Base-by-base conservation (phyloP, 306 rosid species). In the Cicer arietinum region DNA sequence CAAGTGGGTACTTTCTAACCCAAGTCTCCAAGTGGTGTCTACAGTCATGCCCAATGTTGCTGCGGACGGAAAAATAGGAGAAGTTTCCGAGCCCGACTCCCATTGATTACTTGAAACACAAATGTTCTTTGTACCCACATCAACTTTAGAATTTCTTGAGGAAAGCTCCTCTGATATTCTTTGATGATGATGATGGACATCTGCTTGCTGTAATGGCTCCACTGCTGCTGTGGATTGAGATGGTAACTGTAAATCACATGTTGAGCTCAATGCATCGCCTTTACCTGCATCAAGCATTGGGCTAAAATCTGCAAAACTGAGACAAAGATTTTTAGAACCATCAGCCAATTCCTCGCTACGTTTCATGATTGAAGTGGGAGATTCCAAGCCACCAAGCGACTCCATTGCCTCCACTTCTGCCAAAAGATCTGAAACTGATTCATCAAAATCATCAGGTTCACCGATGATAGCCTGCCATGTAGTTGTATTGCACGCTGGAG, bases 321-420 rank as follows among this genome's bases (percentile, higher is more conserved):
- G 80, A 73, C 95, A 89, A 73, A 84, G 91, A 40, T 80, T 87
- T 80, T 85, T 95, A 71, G 98, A 90, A 80, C 86, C 88, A 73
- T 76, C 90, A 7, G 86, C 80, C 77, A 91, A 67, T 45, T 73
- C 92, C 59, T 83, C 90, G n/a, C 87, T 84, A 66, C 92, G 87
- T 45, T 86, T 86, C 85, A 85, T 85, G 59, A 82, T 89, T 16
- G 94, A 86, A 16, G 90, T 85, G 66, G 97, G 77, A 81, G 92
- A 90, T 77, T 94, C 93, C 89, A 95, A 79, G 67, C 91, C 90
- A 64, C 87, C 88, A 47, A 90, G 87, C 70, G 97, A 82, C 79
- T 89, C 99, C 99, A 95, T 92, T 37, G 99, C 99, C 81, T 95
- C 98, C 22, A 92, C 97, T 84, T 95, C 99, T 11, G 99, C 99